Conservation (phyloP, 192 early-diverging fungal species). For the Backusella liffmaniae region DNA sequence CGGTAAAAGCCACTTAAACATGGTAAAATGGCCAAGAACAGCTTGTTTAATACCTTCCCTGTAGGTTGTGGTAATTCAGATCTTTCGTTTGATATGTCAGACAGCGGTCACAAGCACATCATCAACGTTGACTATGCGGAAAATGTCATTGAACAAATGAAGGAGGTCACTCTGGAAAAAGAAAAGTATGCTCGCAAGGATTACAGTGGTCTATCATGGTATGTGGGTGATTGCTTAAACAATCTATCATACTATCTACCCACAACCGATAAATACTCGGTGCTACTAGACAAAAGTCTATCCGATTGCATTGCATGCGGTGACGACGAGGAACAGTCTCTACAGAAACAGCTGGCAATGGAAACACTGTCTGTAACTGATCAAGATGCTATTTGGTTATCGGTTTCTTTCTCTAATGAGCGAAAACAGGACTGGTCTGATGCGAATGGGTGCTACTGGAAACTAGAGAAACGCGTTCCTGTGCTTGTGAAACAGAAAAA, state of each 20-base stretch:
- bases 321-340: slow-evolving; percentile 17
- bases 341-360: not conserved
- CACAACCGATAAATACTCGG: not conserved
- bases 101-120: slow-evolving; percentile 12
- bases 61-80: slow-evolving; percentile 39
- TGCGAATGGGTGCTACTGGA: not conserved
- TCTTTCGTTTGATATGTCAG: slow-evolving; percentile 29
- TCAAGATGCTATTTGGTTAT: slow-evolving; percentile 16
- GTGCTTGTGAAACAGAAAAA: slow-evolving; percentile 8
- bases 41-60: not conserved
- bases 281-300: slow-evolving; percentile 29
- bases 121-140: slow-evolving; percentile 34
- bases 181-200: not conserved
- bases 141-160: slow-evolving; percentile 33
- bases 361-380: not conserved
- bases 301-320: slow-evolving; percentile 27
- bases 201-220: slow-evolving; percentile 11
- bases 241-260: not conserved
- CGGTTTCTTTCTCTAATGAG: slow-evolving; percentile 11
- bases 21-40: not conserved
- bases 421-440: slow-evolving; percentile 10
- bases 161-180: not conserved
- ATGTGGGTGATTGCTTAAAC: slow-evolving; percentile 21
- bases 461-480: not conserved
- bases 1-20: not conserved